These are phyloP conservation scores for Agapanthus africanus DNA, from an alignment of 106 monocot genomes.

Conservation along the genomic window DNA sequence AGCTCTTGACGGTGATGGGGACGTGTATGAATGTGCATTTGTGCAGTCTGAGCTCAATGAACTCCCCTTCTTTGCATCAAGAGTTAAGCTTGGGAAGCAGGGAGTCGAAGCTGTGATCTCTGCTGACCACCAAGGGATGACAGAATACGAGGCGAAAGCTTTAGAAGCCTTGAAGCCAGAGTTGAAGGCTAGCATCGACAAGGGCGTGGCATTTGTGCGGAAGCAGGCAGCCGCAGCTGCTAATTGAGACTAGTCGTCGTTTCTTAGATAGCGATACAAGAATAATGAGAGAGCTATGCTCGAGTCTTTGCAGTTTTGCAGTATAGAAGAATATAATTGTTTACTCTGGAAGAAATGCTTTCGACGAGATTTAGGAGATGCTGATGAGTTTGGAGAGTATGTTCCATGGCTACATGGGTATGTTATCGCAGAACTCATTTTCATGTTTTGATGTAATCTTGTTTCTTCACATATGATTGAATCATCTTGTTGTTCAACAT, in stretches of 20 bases:
- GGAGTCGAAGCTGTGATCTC: slow-evolving; percentile 12
- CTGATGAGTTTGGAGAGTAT: not conserved
- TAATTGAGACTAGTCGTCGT: not conserved
- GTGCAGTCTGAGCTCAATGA: slow-evolving; percentile 12
- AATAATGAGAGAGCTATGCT: slow-evolving; percentile 3
- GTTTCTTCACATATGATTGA: not conserved
- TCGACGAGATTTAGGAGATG: too few relatives aligned
- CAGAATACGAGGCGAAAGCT: slow-evolving; percentile 9
- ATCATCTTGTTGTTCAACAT: too few relatives aligned
- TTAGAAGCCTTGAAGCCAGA: slow-evolving; percentile 11
- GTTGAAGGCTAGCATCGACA: slow-evolving; percentile 12
- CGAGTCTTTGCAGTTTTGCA: slow-evolving; percentile 8
- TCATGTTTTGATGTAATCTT: too few relatives aligned
- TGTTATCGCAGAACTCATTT: not conserved
- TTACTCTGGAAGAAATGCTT: not conserved
- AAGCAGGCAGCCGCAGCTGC: slow-evolving; percentile 8
- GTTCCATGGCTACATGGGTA: not conserved
- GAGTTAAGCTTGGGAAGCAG: slow-evolving; percentile 12
- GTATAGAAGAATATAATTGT: not conserved
- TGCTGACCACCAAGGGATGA: slow-evolving; percentile 3
- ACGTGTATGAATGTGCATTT: slow-evolving; percentile 7
- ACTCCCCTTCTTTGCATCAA: slow-evolving; percentile 13
- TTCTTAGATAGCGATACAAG: not conserved
- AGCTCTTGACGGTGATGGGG: slow-evolving; percentile 12
- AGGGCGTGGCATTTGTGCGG: slow-evolving; percentile 9